phyloP scores from a whole-genome alignment of 2,329 filamentous ascomycete genomes.

The Anisogramma anomala region DNA sequence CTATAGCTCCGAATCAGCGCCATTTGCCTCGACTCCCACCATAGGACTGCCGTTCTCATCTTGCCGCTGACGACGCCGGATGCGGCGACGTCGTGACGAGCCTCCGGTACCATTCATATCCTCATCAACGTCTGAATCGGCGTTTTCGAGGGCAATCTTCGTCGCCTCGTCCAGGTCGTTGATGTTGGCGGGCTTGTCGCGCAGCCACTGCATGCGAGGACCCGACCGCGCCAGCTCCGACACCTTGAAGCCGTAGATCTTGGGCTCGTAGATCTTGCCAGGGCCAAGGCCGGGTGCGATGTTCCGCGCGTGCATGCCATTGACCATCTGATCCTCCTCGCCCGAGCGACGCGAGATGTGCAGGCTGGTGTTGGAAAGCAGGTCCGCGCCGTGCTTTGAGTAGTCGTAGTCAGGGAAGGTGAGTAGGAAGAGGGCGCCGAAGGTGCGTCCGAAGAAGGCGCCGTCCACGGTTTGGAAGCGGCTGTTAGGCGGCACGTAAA shows the following conservation, averaged over 20 bases:
- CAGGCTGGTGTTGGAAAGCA: constrained; percentile 31
- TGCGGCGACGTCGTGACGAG: constrained; percentile 30
- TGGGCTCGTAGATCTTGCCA: constrained; percentile 81
- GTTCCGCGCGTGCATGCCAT: constrained; percentile 78
- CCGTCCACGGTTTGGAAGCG: constrained; percentile 95
- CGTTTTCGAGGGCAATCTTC: constrained; percentile 39
- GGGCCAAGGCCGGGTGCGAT: constrained; percentile 76
- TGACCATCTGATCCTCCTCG: constrained; percentile 49
- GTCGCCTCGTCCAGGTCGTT: constrained; percentile 74
- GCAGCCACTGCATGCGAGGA: constrained; percentile 93
- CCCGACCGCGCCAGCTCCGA: constrained; percentile 82
- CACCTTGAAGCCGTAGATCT: constrained; percentile 93
- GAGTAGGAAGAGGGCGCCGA: constrained; percentile 93
- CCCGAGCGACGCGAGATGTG: constrained; percentile 20
- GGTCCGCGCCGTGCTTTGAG: constrained; percentile 54
- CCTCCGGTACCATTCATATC: constrained; percentile 33
- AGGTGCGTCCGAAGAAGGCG: constrained; percentile 95
- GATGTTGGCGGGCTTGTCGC: constrained; percentile 69
- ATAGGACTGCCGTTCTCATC: constrained; percentile 46
- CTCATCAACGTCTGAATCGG: constrained; percentile 46
- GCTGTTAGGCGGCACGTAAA: constrained; percentile 95
- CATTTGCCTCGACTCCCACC: constrained; percentile 45
- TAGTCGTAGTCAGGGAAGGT: constrained; percentile 96
- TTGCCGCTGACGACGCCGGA: constrained; percentile 31
- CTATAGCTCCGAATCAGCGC: constrained; percentile 44